A percentile compares a stretch with the other conserved stretches of the same genome.
These are phyloP conservation scores for Sarcocystis neurona DNA, from an alignment of 169 alveolate genomes.

Conservation along the genomic window DNA sequence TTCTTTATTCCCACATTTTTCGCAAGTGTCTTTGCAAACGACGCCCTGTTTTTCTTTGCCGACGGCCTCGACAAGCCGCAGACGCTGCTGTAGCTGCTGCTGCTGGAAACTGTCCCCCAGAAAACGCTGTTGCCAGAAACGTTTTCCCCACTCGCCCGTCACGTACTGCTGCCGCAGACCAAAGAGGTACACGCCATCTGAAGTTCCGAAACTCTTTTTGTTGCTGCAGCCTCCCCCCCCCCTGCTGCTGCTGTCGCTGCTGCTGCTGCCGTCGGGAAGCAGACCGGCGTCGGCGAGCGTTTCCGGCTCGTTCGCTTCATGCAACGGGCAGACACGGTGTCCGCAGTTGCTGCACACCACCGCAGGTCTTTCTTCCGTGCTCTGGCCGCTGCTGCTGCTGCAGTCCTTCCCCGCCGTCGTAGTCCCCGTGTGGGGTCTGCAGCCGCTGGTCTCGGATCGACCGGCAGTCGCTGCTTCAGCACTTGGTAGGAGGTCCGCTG, in stretches of 20 bases:
- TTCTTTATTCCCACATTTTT: constrained; percentile 72
- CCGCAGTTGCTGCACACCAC: constrained; percentile 42
- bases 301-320: constrained; percentile 37
- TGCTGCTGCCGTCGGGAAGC: background rate
- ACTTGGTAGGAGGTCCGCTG: constrained; percentile 1
- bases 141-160: constrained; percentile 38
- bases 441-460: too few relatives aligned
- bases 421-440: too few relatives aligned
- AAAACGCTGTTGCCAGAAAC: constrained; percentile 61
- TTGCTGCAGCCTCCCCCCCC: background rate
- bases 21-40: constrained; percentile 69
- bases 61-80: constrained; percentile 68
- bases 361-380: constrained; percentile 8
- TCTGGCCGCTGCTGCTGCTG: background rate
- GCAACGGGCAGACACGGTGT: constrained; percentile 48
- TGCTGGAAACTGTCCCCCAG: constrained; percentile 37
- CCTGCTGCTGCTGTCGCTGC: background rate
- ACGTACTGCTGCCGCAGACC: constrained; percentile 50
- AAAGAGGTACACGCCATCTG: constrained; percentile 39
- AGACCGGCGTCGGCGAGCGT: constrained; percentile 45
- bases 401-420: background rate
- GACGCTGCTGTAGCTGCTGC: constrained; percentile 58
- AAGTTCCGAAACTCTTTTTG: background rate
- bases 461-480: background rate
- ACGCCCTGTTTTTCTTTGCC: constrained; percentile 66